Percentiles rank a stretch among this genome's conserved stretches.
Evolutionary conservation across 139 green algal genomes (phyloP).

Genomic region (Limnomonas spitsbergensis): DNA sequence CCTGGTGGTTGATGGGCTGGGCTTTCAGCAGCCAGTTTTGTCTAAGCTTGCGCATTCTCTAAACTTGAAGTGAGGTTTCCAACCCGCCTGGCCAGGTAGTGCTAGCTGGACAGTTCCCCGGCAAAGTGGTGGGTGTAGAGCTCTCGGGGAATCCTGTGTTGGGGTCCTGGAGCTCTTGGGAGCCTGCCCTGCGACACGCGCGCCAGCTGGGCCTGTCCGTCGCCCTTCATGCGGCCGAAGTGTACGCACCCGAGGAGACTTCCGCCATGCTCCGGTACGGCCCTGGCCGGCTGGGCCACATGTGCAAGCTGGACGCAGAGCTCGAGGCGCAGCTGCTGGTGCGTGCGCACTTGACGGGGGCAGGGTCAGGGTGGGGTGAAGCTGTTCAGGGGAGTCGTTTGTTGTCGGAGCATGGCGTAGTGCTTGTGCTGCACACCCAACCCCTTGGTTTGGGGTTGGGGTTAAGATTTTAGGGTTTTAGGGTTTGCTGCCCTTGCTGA

Average conservation of each 20-base stretch:
- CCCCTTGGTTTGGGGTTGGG: too few relatives aligned
- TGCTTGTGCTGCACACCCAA: too few relatives aligned
- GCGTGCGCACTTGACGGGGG: slow-evolving; percentile 12
- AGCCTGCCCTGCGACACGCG: slow-evolving; percentile 50
- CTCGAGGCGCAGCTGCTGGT: slow-evolving; percentile 51
- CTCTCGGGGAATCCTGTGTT: slow-evolving; percentile 72
- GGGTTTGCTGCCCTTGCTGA: too few relatives aligned
- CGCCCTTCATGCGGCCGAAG: slow-evolving; percentile 73
- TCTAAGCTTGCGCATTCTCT: too few relatives aligned
- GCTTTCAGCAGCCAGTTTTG: too few relatives aligned
- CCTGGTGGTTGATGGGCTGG: too few relatives aligned
- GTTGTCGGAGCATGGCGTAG: background rate
- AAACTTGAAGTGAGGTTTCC: too few relatives aligned
- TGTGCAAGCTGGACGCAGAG: slow-evolving; percentile 66
- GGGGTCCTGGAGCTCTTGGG: slow-evolving; percentile 55
- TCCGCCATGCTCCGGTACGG: slow-evolving; percentile 60
- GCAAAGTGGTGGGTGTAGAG: slow-evolving; percentile 67
- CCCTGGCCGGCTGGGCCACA: slow-evolving; percentile 76
- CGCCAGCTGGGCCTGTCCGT: slow-evolving; percentile 54
- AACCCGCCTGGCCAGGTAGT: slow-evolving; percentile 39
- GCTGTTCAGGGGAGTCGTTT: background rate
- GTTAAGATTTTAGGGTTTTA: too few relatives aligned
- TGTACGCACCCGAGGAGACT: slow-evolving; percentile 53
- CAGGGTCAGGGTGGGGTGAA: background rate
- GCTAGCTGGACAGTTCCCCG: slow-evolving; percentile 41